Percentiles rank a stretch among this genome's conserved stretches.
phyloP scores from a whole-genome alignment of 345 rosid genomes.

The Sisymbrium irio region DNA sequence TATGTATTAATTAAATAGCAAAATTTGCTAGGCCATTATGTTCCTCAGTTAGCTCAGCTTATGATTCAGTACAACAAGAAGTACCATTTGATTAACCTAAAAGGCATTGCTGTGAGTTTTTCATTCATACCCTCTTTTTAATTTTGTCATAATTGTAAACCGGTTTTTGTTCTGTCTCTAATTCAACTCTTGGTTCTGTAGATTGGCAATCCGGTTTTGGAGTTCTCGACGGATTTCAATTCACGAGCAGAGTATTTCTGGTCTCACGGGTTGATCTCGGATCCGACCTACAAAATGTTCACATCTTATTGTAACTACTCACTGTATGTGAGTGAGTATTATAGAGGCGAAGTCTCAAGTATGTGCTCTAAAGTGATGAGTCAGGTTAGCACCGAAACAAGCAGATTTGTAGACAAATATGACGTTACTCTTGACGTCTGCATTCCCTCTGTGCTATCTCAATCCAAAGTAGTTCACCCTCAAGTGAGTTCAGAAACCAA shows the following conservation, averaged over 20 bases:
- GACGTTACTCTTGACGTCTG: constrained; percentile 93
- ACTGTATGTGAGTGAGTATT: constrained; percentile 72
- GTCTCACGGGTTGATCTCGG: constrained; percentile 94
- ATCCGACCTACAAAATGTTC: constrained; percentile 78
- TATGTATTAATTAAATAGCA: neutral
- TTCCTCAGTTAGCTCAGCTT: constrained; percentile 87
- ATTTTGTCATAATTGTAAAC: neutral
- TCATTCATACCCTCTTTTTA: neutral
- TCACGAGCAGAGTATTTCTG: constrained; percentile 92
- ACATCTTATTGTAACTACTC: constrained; percentile 82
- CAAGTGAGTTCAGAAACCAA: constrained; percentile 39
- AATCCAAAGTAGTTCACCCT: constrained; percentile 62
- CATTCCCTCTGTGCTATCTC: constrained; percentile 74
- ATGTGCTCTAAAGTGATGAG: constrained; percentile 70
- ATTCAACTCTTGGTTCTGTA: constrained; percentile 29
- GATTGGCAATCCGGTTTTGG: constrained; percentile 90
- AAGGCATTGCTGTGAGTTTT: constrained; percentile 83
- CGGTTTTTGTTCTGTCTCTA: neutral
- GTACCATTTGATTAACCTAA: constrained; percentile 68
- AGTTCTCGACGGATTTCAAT: constrained; percentile 80
- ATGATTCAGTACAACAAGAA: constrained; percentile 76
- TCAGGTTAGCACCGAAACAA: constrained; percentile 72
- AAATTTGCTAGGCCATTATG: constrained; percentile 65
- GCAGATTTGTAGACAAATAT: constrained; percentile 81
- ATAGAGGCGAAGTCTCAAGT: constrained; percentile 64